These are phyloP conservation scores for Yamadazyma aaseri DNA, from an alignment of 1,139 yeast species.

Conservation along the genomic window DNA sequence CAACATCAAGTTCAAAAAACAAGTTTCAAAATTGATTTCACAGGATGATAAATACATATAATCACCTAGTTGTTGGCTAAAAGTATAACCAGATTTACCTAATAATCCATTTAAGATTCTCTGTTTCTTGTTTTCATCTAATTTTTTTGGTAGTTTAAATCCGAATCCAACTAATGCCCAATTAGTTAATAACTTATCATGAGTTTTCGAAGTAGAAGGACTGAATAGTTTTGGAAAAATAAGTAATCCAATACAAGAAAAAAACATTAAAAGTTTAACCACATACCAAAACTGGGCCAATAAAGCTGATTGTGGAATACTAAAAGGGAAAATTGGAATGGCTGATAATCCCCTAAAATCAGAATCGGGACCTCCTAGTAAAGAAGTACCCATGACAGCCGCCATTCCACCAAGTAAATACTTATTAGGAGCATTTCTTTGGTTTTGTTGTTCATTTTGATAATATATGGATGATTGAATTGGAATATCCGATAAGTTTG, in stretches of 20 bases:
- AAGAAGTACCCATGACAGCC: constrained; percentile 49
- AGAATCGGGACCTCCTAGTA: constrained; percentile 32
- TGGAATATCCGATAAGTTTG: constrained; percentile 19
- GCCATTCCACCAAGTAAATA: constrained; percentile 57
- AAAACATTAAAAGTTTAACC: constrained; percentile 25
- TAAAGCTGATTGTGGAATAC: constrained; percentile 26
- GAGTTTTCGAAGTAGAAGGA: constrained; percentile 2
- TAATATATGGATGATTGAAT: constrained; percentile 6
- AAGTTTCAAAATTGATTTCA: constrained; percentile 38
- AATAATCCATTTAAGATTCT: constrained; percentile 23
- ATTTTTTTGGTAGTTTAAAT: constrained; percentile 25
- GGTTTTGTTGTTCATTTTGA: constrained; percentile 7
- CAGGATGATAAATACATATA: constrained; percentile 31
- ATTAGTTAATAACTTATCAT: constrained; percentile 11
- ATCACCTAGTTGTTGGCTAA: constrained; percentile 22
- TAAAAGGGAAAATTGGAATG: constrained; percentile 32
- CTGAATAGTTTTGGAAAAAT: constrained; percentile 23
- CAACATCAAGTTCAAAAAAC: constrained; percentile 32
- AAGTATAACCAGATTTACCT: constrained; percentile 21
- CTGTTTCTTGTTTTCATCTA: constrained; percentile 18
- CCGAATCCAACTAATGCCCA: constrained; percentile 34
- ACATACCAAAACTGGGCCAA: constrained; percentile 27
- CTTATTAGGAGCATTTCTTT: constrained; percentile 27
- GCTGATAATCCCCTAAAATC: constrained; percentile 42
- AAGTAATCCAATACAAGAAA: constrained; percentile 26